These are phyloP conservation scores for Hibiscus tridactylites DNA, from an alignment of 345 rosid species.

Conservation along the genomic window DNA sequence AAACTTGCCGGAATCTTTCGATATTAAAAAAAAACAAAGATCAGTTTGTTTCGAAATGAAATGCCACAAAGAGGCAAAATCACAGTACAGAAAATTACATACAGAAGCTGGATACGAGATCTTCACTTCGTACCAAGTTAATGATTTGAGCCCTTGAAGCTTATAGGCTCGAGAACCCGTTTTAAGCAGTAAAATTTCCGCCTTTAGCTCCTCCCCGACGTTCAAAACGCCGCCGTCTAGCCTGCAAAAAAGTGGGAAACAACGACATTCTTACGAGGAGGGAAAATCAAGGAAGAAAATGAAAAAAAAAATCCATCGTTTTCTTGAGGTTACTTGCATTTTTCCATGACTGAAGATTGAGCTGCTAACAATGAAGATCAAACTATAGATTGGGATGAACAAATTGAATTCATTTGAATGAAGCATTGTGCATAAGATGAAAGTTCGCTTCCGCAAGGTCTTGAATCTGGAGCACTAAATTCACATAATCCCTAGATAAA, in stretches of 20 bases:
- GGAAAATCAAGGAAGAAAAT: background rate
- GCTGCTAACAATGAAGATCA: conserved; percentile 14
- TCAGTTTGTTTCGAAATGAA: conserved; percentile 9
- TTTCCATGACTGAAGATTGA: conserved; percentile 24
- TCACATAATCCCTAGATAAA: background rate
- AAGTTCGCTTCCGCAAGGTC: background rate
- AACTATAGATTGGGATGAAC: conserved; percentile 15
- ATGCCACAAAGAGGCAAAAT: conserved; percentile 4
- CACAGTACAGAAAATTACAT: conserved; percentile 30
- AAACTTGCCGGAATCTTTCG: conserved; percentile 66
- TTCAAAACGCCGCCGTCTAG: conserved; percentile 28
- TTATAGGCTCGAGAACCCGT: conserved; percentile 52
- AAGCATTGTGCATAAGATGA: conserved; percentile 15
- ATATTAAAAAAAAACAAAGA: background rate
- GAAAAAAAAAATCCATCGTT: background rate
- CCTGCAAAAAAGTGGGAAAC: conserved; percentile 20
- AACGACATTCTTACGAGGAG: background rate
- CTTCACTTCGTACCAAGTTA: conserved; percentile 93
- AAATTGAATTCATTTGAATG: background rate
- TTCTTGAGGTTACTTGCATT: conserved; percentile 25
- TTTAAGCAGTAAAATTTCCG: conserved; percentile 50
- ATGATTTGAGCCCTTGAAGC: conserved; percentile 57
- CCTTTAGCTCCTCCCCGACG: conserved; percentile 63
- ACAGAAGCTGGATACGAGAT: conserved; percentile 97
- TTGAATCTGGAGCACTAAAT: background rate